Evolutionary conservation across 495 filamentous ascomycete species (phyloP), one percentile per base, ranked within the genome.

Genomic region (Stereocaulon alpinum): DNA sequence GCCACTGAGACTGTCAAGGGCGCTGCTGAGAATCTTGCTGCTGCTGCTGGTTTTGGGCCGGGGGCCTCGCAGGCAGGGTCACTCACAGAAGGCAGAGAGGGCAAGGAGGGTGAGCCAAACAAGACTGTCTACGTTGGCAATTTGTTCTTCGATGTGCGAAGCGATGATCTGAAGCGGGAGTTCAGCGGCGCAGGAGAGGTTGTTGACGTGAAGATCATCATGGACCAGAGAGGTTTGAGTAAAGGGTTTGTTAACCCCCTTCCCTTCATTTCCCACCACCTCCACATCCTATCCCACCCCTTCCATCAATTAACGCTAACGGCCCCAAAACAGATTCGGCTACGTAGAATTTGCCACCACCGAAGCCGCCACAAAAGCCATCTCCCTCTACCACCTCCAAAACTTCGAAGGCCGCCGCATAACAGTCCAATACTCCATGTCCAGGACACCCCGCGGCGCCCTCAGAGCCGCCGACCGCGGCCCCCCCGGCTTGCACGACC

Each of bases 391-490:
- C 69, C 71, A 95, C 71, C 72, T 82, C 58, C 76, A 80, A n/a
- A 76, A 89, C 63, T 85, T 85, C 70, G 85, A 90, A 71, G 93
- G 93, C 18, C 89, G 93, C 50, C 80, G 84, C 57, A 70, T 93
- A 63, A 69, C 77, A 30, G 79, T 88, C 53, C 77, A 86, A 63
- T 82, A 76, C 64, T n/a, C n/a, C n/a, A n/a, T n/a, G n/a, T n/a
- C n/a, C n/a, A n/a, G n/a, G n/a, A n/a, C n/a, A n/a, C n/a, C n/a
- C n/a, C n/a, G n/a, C n/a, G n/a, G n/a, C n/a, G n/a, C n/a, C n/a
- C n/a, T n/a, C n/a, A n/a, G n/a, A n/a, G n/a, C n/a, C n/a, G n/a
- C n/a, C n/a, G n/a, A n/a, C 47, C 4, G 56, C 42, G 49, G 51
- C 22, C 11, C 54, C 24, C 54, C 56, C 30, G 2, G 10, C 15